A percentile compares a stretch with the other conserved stretches of the same genome.
Evolutionary conservation across 495 filamentous ascomycete genomes (phyloP).

Genomic region (Entonaema liquescens): DNA sequence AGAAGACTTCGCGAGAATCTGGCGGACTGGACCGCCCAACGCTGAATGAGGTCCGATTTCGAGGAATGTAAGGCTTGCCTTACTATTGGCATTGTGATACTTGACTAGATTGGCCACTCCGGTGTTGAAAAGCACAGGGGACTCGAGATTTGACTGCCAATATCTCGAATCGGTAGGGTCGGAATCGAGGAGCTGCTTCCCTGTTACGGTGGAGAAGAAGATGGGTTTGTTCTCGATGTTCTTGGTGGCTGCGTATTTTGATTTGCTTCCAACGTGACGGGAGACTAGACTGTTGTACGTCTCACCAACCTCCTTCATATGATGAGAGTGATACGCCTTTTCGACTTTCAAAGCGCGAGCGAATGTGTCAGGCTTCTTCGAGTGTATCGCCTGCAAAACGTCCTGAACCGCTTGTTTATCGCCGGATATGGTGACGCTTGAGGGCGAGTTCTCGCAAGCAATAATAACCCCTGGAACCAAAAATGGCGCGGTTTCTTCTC

Average conservation of each 20-base stretch:
- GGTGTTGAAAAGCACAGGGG: constrained; percentile 57
- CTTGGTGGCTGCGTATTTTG: not conserved
- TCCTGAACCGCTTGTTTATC: constrained; percentile 49
- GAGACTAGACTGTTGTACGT: not conserved
- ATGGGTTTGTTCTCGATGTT: not conserved
- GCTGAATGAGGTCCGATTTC: constrained; percentile 66
- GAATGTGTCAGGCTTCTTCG: constrained; percentile 58
- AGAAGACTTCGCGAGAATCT: constrained; percentile 39
- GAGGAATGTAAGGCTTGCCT: constrained; percentile 46
- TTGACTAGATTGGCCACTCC: not conserved
- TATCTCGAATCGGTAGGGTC: constrained; percentile 44
- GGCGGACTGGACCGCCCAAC: constrained; percentile 50
- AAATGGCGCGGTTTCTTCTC: constrained; percentile 49
- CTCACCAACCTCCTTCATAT: constrained; percentile 48
- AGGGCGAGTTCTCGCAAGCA: constrained; percentile 58
- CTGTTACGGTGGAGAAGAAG: constrained; percentile 31
- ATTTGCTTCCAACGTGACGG: constrained; percentile 44
- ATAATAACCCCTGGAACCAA: constrained; percentile 48
- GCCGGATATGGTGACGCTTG: constrained; percentile 59
- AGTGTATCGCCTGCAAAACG: constrained; percentile 39
- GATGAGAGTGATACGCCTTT: constrained; percentile 63
- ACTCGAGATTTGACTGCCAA: constrained; percentile 58
- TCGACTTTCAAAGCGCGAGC: constrained; percentile 55
- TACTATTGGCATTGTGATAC: constrained; percentile 48
- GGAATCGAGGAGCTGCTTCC: constrained; percentile 21